These are phyloP conservation scores for Colletotrichum ledebouriae DNA, from an alignment of 2,329 filamentous ascomycete genomes.

Conservation along the genomic window DNA sequence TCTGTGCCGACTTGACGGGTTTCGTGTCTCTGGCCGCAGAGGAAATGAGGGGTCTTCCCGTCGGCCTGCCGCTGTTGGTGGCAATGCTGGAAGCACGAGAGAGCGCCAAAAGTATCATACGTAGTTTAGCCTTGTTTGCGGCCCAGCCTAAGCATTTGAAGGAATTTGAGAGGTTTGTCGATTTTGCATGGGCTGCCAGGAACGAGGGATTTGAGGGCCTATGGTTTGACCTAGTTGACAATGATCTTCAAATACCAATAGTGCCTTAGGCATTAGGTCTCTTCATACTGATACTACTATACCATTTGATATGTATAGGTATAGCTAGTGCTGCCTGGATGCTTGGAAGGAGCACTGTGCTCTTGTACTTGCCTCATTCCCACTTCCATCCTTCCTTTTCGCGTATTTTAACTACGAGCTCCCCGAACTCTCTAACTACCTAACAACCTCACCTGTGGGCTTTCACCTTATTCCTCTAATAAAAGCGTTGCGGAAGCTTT, in stretches of 20 bases:
- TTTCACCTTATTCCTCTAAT: no score
- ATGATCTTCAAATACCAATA: not conserved
- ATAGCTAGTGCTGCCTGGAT: not conserved
- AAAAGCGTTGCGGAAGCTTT: no score
- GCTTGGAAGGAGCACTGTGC: no score
- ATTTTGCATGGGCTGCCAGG: constrained; percentile 1
- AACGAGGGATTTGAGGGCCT: not conserved
- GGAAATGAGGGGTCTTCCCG: constrained; percentile 10
- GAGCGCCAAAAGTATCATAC: not conserved
- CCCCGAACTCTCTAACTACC: no score
- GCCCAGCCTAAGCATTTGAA: constrained; percentile 5
- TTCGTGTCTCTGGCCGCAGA: not conserved
- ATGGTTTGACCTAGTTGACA: constrained; percentile 4
- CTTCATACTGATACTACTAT: no score
- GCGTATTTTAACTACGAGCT: no score
- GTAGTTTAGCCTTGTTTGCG: constrained; percentile 1
- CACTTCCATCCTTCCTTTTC: no score
- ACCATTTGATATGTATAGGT: no score
- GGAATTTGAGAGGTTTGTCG: not conserved
- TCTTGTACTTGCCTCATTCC: no score
- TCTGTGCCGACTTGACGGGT: constrained; percentile 3
- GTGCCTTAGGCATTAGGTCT: not conserved
- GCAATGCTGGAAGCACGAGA: constrained; percentile 7
- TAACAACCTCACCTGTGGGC: no score
- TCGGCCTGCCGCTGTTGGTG: constrained; percentile 5